Evolutionary conservation across 768 basidiomycete genomes (phyloP), one percentile per base, ranked within the genome.

Genomic region (Rhodotorula graminis): DNA sequence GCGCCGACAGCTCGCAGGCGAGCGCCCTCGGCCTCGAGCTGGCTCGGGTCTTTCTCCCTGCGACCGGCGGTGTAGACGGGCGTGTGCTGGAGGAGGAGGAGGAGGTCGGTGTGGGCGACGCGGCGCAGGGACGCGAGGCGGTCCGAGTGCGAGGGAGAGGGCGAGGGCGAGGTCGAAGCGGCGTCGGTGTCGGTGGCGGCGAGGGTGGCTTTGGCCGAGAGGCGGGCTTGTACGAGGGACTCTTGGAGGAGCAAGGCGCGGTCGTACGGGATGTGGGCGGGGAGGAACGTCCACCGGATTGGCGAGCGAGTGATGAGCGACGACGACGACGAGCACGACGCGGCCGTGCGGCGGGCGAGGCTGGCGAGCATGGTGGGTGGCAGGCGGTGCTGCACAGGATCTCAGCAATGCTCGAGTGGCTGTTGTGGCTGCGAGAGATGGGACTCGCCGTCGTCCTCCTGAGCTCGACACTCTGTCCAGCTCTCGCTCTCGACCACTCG

Each of bases 21-120:
- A 53, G 84, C 84, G 63, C 87, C 85, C 27, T 84, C 82, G 25
- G 77, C 69, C 66, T 69, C 65, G 25, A 68, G 62, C 31, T 52
- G 44, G 23, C 57, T 67, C 2, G 72, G 52, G 62, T 86, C 84
- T 37, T 85, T 85, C 81, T 96, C 93, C 25, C 96, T 85, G 33
- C 94, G 87, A n/a, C 96, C 96, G 15, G 89, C 85, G 5, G 96
- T 98, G 82, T 92, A 99, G 9, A 96, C 94, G 10, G 96, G 96
- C 18, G 89, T 85, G 76, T 99, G 96, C 81, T 99, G 86, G 40
- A 93, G 85, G 52, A 95, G 83, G 31, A 95, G 86, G 25, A 93
- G 84, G 65, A 92, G 37, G 69, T 79, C 79, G 33, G 78, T 73
- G 7, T 68, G 65, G 3, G 78, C 77, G 27, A 75, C 53, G 76